A percentile compares a stretch with the other conserved stretches of the same genome.
phyloP scores from a whole-genome alignment of 2,329 filamentous ascomycete genomes.

The Rutstroemia sp. region DNA sequence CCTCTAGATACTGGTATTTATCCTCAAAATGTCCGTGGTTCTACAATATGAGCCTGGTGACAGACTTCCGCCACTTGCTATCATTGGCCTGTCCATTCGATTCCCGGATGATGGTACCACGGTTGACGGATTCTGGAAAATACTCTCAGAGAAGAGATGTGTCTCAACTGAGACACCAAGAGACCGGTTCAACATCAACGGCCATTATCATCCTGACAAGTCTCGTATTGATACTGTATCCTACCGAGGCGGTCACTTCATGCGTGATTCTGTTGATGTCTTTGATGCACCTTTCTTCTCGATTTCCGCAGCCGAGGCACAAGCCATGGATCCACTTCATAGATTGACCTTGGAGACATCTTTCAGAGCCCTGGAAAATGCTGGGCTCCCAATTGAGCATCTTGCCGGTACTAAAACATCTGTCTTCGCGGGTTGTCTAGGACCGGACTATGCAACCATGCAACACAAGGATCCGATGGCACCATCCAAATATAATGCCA shows the following conservation, averaged over 20 bases:
- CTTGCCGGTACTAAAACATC: constrained; percentile 26
- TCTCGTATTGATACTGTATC: constrained; percentile 12
- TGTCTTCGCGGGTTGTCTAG: constrained; percentile 43
- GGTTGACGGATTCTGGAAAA: constrained; percentile 62
- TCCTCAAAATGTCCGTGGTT: background rate
- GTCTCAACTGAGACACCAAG: constrained; percentile 31
- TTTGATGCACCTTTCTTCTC: constrained; percentile 18
- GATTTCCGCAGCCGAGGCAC: constrained; percentile 13
- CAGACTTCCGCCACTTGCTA: constrained; percentile 26
- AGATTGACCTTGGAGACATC: constrained; percentile 39
- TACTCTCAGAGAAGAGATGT: constrained; percentile 64
- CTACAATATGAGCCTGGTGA: background rate
- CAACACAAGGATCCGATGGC: background rate
- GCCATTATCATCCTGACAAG: constrained; percentile 33
- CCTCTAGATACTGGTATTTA: background rate
- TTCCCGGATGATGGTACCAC: constrained; percentile 42
- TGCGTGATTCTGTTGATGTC: constrained; percentile 4
- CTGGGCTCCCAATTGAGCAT: background rate
- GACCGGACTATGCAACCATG: background rate
- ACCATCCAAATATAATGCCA: constrained; percentile 2
- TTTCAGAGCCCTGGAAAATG: constrained; percentile 25
- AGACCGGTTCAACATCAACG: constrained; percentile 41
- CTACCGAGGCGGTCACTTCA: background rate
- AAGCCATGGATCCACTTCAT: constrained; percentile 39
- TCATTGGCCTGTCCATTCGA: constrained; percentile 44